Base-by-base conservation (phyloP, 164 flowering plant genomes). In the Litsea cubeba region DNA sequence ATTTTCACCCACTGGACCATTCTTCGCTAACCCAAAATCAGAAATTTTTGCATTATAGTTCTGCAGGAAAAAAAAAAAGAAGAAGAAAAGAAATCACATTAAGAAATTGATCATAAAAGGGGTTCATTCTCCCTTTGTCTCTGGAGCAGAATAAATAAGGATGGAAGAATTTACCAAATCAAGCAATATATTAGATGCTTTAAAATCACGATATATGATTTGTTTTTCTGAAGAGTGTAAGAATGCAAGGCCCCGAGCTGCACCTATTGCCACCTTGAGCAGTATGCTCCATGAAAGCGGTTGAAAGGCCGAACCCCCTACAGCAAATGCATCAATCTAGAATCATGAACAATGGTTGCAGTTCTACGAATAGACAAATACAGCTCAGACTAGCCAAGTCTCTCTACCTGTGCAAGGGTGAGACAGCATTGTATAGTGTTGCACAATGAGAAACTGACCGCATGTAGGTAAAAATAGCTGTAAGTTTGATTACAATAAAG, bases 21-120 rank as follows among this genome's bases (percentile, higher is more conserved):
- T 46, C 78, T 90, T 92, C 18, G 96, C 98, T 83, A 94, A 82
- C 15, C 98, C 98, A 73, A 94, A 94, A 75, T 94, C 97, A 1
- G 98, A 91, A 74, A 94, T 69, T 79, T 92, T 94, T 58, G 98
- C 91, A 63, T 80, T 82, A 71, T 87, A 92, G 57, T 87, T 81
- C 97, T 91, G 84, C 77, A 83, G n/a, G 15, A 69, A 32, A 66
- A 25, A 46, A 12, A 25, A 46, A 12, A 35, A 35, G 8, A 30
- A 30, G 46, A 40, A 40, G 20, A 15, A 14, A 72, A 65, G n/a
- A 46, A 10, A 28, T 8, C 12, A n/a, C 30, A 68, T 71, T 24
- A 70, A 51, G 58, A 14, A 64, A 64, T 25, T 11, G 30, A 66
- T 30, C 69, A 66, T 6, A 3, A 18, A 30, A 15, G 4, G n/a